A percentile compares a stretch with the other conserved stretches of the same genome.
phyloP scores from a whole-genome alignment of 1,284 basidiomycete genomes.

The Apiotrichum akiyoshidainum region DNA sequence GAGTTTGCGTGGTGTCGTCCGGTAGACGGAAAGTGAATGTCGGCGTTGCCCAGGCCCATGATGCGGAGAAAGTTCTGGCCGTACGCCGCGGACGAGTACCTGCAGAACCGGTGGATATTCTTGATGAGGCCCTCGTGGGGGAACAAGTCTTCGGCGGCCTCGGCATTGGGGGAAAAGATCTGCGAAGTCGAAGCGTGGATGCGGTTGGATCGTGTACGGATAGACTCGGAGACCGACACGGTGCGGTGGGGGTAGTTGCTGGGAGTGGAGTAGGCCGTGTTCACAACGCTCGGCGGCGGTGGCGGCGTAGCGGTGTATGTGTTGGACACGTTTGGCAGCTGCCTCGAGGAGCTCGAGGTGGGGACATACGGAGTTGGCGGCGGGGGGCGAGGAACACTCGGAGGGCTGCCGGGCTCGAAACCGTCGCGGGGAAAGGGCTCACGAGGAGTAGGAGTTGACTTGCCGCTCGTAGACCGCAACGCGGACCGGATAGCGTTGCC shows the following conservation, averaged over 20 bases:
- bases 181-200: slow-evolving; percentile 19
- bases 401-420: background rate
- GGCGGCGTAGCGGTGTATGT: slow-evolving; percentile 17
- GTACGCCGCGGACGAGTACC: slow-evolving; percentile 53
- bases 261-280: slow-evolving; percentile 4
- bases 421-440: background rate
- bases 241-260: slow-evolving; percentile 6
- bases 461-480: background rate
- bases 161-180: slow-evolving; percentile 19
- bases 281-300: slow-evolving; percentile 14
- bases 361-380: background rate
- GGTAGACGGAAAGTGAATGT: slow-evolving; percentile 54
- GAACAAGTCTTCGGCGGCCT: slow-evolving; percentile 39
- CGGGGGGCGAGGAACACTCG: background rate
- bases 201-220: slow-evolving; percentile 22
- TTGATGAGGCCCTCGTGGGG: slow-evolving; percentile 51
- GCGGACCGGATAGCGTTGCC: slow-evolving; percentile 4
- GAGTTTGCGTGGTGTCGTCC: slow-evolving; percentile 53
- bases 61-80: slow-evolving; percentile 54
- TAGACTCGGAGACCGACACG: slow-evolving; percentile 12
- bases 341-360: background rate
- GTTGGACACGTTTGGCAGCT: slow-evolving; percentile 1
- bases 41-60: slow-evolving; percentile 51
- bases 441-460: background rate
- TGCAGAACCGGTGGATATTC: slow-evolving; percentile 55